Conservation (phyloP, 179 eudicot species). For the Patellifolia procumbens region DNA sequence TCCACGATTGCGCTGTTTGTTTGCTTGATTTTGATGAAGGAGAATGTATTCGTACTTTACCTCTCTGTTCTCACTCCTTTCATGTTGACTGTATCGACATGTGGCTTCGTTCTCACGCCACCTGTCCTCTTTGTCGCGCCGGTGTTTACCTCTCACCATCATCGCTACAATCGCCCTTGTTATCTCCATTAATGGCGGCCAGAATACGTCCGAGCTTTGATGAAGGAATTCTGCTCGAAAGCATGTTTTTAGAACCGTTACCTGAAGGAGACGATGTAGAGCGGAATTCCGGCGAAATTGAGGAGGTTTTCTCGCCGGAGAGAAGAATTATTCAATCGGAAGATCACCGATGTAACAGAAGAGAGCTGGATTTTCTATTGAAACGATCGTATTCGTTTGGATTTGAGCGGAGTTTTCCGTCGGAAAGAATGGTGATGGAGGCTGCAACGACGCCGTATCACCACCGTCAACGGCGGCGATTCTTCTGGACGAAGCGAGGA, state of each 20-base stretch:
- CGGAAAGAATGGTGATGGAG: slow-evolving; percentile 59
- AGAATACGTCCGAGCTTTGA: slow-evolving; percentile 81
- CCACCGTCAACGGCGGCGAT: slow-evolving; percentile 49
- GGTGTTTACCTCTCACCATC: slow-evolving; percentile 38
- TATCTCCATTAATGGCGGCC: slow-evolving; percentile 74
- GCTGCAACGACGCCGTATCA: slow-evolving; percentile 78
- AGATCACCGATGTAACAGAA: slow-evolving; percentile 30
- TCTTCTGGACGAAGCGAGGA: slow-evolving; percentile 59
- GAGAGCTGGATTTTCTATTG: slow-evolving; percentile 47
- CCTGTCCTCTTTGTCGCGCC: slow-evolving; percentile 85
- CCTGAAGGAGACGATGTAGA: slow-evolving; percentile 28
- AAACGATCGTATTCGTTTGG: slow-evolving; percentile 88
- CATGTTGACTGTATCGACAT: slow-evolving; percentile 92
- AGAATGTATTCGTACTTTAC: slow-evolving; percentile 81
- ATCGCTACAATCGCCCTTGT: slow-evolving; percentile 51
- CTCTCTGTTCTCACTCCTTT: slow-evolving; percentile 71
- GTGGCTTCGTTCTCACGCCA: slow-evolving; percentile 85
- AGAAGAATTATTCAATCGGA: slow-evolving; percentile 38
- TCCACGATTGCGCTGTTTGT: slow-evolving; percentile 80
- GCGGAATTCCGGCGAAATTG: slow-evolving; percentile 32
- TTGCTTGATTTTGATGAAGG: slow-evolving; percentile 74
- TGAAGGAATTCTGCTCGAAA: slow-evolving; percentile 51
- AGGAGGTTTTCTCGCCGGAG: slow-evolving; percentile 40
- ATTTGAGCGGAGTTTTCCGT: slow-evolving; percentile 75
- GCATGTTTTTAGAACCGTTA: slow-evolving; percentile 46